phyloP scores from a whole-genome alignment of 257 asterid species.

The Solanum pinnatisectum region DNA sequence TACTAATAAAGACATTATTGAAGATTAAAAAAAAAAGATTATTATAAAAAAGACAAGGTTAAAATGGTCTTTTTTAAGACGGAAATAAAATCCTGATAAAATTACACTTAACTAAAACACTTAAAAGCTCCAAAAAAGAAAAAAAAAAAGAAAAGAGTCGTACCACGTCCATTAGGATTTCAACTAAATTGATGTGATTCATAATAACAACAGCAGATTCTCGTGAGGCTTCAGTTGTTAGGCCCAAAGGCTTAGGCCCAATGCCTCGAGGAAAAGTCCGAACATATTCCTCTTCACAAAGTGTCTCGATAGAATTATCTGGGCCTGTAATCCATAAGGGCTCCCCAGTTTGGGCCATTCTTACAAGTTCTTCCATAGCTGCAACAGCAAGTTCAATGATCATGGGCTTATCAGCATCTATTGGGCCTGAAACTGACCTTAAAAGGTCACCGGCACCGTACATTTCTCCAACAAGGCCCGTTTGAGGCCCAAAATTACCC shows the following conservation, averaged over 20 bases:
- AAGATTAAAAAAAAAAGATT: not conserved
- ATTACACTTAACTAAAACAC: not conserved
- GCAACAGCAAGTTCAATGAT: slow-evolving; percentile 71
- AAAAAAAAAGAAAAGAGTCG: not conserved
- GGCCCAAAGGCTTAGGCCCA: slow-evolving; percentile 77
- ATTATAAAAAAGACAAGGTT: not conserved
- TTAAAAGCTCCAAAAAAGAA: too few relatives aligned
- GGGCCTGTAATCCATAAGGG: slow-evolving; percentile 51
- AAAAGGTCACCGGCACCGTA: slow-evolving; percentile 47
- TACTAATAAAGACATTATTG: not conserved
- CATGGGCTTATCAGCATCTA: slow-evolving; percentile 60
- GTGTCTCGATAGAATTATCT: slow-evolving; percentile 21
- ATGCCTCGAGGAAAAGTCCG: slow-evolving; percentile 82
- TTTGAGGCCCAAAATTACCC: slow-evolving; percentile 33
- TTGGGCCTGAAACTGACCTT: slow-evolving; percentile 47
- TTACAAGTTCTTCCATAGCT: slow-evolving; percentile 67
- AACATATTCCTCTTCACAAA: slow-evolving; percentile 67
- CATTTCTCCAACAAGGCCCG: slow-evolving; percentile 37
- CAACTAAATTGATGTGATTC: slow-evolving; percentile 76
- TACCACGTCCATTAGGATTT: slow-evolving; percentile 96
- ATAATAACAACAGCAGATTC: slow-evolving; percentile 86
- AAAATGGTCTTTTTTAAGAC: not conserved
- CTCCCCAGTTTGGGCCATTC: slow-evolving; percentile 57
- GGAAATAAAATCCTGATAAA: not conserved
- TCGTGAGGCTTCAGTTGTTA: slow-evolving; percentile 80